Percentiles rank a stretch among this genome's conserved stretches.
Evolutionary conservation across 257 asterid species (phyloP).

Genomic region (Leonotis leonurus): DNA sequence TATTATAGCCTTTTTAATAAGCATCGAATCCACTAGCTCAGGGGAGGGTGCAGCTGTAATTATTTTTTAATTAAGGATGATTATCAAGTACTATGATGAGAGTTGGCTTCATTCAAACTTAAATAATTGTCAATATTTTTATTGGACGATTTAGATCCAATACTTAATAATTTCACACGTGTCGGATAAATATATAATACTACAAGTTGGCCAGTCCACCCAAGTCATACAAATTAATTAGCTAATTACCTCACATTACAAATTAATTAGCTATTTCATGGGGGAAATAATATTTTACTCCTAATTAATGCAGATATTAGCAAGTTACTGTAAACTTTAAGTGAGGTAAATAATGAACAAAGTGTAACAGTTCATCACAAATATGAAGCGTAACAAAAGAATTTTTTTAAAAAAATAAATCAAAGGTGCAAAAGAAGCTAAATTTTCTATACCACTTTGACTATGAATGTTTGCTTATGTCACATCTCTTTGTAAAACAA

Average conservation of each 20-base stretch:
- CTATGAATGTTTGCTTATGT: constrained; percentile 33
- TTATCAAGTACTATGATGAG: not conserved
- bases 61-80: not conserved
- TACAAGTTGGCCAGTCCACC: too few species aligned
- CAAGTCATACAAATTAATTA: too few species aligned
- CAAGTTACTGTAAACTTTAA: not conserved
- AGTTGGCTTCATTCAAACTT: not conserved
- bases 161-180: too few species aligned
- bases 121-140: not conserved
- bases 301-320: not conserved
- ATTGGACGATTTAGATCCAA: not conserved
- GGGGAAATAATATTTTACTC: too few species aligned
- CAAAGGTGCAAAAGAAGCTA: constrained; percentile 18
- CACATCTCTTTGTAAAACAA: constrained; percentile 32
- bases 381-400: not conserved
- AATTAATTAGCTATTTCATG: too few species aligned
- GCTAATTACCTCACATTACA: too few species aligned
- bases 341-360: not conserved
- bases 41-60: not conserved
- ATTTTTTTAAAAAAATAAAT: not conserved
- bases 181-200: too few species aligned
- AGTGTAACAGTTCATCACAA: not conserved
- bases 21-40: not conserved
- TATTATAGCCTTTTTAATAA: not conserved
- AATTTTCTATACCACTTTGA: constrained; percentile 42